Conservation (phyloP, 768 basidiomycete genomes). For the Leucocoprinus birnbaumii region DNA sequence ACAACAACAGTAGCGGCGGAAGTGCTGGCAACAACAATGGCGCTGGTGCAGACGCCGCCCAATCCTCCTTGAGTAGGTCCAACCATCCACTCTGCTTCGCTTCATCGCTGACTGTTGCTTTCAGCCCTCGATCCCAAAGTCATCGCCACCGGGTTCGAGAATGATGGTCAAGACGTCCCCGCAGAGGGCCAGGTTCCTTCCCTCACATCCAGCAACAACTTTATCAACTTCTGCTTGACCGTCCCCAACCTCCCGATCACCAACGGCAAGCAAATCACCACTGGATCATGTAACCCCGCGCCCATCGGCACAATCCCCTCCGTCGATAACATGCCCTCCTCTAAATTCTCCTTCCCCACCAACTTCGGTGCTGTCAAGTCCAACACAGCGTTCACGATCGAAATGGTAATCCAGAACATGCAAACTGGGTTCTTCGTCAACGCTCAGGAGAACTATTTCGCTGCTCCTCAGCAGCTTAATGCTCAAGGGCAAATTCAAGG, state of each 20-base stretch:
- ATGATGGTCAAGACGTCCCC: conserved; percentile 41
- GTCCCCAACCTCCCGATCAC: conserved; percentile 44
- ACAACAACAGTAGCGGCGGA: conserved; percentile 6
- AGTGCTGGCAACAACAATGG: conserved; percentile 8
- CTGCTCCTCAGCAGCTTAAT: conserved; percentile 50
- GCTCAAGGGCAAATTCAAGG: conserved; percentile 40
- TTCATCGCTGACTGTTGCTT: neutral
- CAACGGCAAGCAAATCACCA: conserved; percentile 43
- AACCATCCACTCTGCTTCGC: neutral
- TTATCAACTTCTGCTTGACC: conserved; percentile 54
- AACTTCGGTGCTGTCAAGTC: conserved; percentile 39
- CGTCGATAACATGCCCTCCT: conserved; percentile 39
- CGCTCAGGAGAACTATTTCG: conserved; percentile 44
- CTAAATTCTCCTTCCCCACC: conserved; percentile 40
- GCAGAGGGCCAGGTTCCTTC: conserved; percentile 46
- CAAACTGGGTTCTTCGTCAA: conserved; percentile 50
- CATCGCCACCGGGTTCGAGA: conserved; percentile 36
- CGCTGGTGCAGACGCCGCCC: conserved; percentile 25
- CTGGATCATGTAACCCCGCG: conserved; percentile 52
- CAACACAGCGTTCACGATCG: conserved; percentile 41
- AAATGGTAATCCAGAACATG: conserved; percentile 33
- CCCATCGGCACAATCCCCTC: conserved; percentile 48
- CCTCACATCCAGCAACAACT: conserved; percentile 59
- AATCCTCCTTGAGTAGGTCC: conserved; percentile 34
- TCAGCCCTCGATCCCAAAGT: conserved; percentile 40